These are phyloP conservation scores for Fragaria nilgerrensis DNA, from an alignment of 306 rosid genomes.

Conservation along the genomic window DNA sequence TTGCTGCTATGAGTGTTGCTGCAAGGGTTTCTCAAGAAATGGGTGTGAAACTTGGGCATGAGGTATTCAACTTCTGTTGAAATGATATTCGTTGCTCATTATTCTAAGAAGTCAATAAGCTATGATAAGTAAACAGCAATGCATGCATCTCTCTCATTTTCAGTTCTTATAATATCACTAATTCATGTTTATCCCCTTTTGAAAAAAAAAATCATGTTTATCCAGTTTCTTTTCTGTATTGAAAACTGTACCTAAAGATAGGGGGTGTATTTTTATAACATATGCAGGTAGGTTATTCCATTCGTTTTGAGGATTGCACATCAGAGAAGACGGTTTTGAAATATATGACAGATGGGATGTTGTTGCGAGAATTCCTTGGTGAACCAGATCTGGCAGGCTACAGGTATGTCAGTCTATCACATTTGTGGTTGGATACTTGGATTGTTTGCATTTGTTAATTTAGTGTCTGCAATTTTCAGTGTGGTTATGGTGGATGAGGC, in stretches of 20 bases:
- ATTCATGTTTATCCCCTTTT: neutral
- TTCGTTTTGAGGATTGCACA: slow-evolving; percentile 97
- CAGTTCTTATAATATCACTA: neutral
- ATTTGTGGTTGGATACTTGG: slow-evolving; percentile 24
- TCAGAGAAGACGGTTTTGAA: slow-evolving; percentile 90
- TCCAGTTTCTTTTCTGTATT: neutral
- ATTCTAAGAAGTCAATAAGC: neutral
- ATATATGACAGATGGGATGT: slow-evolving; percentile 99
- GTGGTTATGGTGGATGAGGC: slow-evolving; percentile 99
- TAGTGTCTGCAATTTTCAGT: slow-evolving; percentile 44
- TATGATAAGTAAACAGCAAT: neutral
- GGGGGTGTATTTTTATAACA: neutral
- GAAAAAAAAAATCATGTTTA: neutral
- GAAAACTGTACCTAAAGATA: neutral
- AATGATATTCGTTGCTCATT: slow-evolving; percentile 11
- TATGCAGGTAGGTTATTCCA: slow-evolving; percentile 92
- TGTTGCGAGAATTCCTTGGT: slow-evolving; percentile 89
- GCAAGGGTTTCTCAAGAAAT: slow-evolving; percentile 97
- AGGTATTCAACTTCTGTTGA: slow-evolving; percentile 43
- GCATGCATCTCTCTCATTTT: neutral
- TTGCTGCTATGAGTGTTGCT: slow-evolving; percentile 99
- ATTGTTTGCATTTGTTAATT: slow-evolving; percentile 22
- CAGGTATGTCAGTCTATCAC: slow-evolving; percentile 47
- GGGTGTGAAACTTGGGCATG: slow-evolving; percentile 95
- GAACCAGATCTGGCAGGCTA: slow-evolving; percentile 92